Conservation (phyloP, 169 alveolate genomes). For the Theileria equi region DNA sequence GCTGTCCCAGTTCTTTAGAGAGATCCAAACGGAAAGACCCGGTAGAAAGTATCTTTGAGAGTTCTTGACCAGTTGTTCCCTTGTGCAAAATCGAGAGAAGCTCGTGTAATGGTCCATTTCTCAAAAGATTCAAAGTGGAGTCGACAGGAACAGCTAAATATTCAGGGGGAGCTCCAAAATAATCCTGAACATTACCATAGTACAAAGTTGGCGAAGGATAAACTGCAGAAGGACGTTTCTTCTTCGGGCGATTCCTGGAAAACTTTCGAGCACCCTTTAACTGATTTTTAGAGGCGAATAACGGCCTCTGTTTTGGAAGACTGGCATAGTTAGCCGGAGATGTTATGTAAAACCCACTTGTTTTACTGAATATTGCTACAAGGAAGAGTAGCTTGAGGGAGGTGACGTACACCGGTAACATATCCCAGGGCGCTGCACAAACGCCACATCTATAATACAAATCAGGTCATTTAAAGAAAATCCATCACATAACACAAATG, state of each 20-base stretch:
- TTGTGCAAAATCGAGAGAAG: conserved; percentile 28
- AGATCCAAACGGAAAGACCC: conserved; percentile 5
- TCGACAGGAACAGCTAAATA: conserved; percentile 46
- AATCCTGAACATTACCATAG: conserved; percentile 58
- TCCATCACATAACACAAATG: too few species aligned
- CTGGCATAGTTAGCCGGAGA: not conserved
- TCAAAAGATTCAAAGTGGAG: conserved; percentile 29
- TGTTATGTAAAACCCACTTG: not conserved
- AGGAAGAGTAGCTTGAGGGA: not conserved
- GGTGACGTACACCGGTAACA: conserved; percentile 1
- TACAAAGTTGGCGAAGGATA: conserved; percentile 64
- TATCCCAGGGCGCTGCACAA: conserved; percentile 4
- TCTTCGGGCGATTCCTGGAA: conserved; percentile 53
- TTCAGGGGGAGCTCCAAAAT: conserved; percentile 65
- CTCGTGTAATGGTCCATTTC: conserved; percentile 24
- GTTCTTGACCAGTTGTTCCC: conserved; percentile 45
- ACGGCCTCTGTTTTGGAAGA: not conserved
- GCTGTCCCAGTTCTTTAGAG: not conserved
- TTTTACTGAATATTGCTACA: not conserved
- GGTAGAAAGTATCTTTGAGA: conserved; percentile 23
- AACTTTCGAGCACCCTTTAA: conserved; percentile 56
- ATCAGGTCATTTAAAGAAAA: too few species aligned
- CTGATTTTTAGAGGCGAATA: conserved; percentile 34
- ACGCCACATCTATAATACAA: conserved; percentile 3
- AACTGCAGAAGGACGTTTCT: conserved; percentile 48